Evolutionary conservation across 2,329 filamentous ascomycete species (phyloP), one percentile per base, ranked within the genome.

Genomic region (Ophidiomyces ophidiicola): DNA sequence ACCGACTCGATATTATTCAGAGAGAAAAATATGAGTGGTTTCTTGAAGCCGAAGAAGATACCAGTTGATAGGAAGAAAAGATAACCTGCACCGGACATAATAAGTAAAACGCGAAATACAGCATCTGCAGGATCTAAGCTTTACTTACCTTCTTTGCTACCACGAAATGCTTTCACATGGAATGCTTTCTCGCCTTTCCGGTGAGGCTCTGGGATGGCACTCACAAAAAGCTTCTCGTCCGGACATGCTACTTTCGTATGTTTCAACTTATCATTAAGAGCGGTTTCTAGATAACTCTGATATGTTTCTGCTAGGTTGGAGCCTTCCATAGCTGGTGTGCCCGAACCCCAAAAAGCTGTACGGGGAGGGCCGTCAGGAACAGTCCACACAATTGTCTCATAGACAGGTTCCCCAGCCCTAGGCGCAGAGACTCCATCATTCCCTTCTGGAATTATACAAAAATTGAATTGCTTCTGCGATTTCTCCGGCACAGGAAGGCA

Each of bases 401-500:
- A 60, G 1, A 58, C 52, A 6, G 62, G 47, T 11, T 54, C 55
- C 21, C 60, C 58, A n/a, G 64, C 60, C 1, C 66, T 62, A 10
- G 57, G 53, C 2, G 61, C 53, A 18, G 60, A 66, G 15, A 73
- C 61, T 26, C 68, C 68, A 47, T 72, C 63, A 12, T 60, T 66
- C 36, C 66, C 61, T 19, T 64, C 56, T 2, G 75, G 72, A 28
- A 79, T 64, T 29, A 79, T 56, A 50, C 75, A 70, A 52, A 78
- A 78, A 48, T 75, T 76, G 57, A 72, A 72, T 49, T 77, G 73
- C 39, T 71, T 69, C 45, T 76, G 71, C 3, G 72, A 67, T 51
- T 78, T 79, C 49, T 79, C 76, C 4, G 76, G 76, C 2, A 79
- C 69, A 0, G 75, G 74, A 26, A 79, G 62, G 48, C 72, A 76